Percentiles rank a stretch among this genome's conserved stretches.
Conservation (phyloP, 2,329 filamentous ascomycete species). For the Colletotrichum sp. region DNA sequence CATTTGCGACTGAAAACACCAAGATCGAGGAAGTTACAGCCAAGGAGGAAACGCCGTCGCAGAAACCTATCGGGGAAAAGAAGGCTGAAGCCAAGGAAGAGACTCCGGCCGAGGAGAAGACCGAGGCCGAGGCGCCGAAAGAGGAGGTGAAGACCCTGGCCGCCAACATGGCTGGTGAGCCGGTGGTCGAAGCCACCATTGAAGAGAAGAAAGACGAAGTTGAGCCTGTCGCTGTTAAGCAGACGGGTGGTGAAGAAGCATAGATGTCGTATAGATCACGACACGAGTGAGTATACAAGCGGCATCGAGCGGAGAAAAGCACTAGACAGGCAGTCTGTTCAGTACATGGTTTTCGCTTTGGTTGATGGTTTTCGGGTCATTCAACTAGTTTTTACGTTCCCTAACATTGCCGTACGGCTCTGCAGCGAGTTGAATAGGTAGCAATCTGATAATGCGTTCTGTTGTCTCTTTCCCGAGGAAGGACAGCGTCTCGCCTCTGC, state of each 20-base stretch:
- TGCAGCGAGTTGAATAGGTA: constrained; percentile 20
- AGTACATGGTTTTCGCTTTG: background rate
- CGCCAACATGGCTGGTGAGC: constrained; percentile 48
- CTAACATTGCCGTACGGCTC: constrained; percentile 10
- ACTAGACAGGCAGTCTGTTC: constrained; percentile 14
- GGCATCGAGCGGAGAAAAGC: constrained; percentile 10
- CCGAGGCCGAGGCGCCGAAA: background rate
- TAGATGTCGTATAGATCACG: background rate
- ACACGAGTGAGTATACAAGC: background rate
- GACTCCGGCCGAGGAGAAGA: background rate
- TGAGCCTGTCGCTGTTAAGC: constrained; percentile 39
- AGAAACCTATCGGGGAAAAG: background rate
- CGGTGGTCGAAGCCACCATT: constrained; percentile 43
- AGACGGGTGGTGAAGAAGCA: constrained; percentile 24
- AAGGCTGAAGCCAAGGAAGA: constrained; percentile 10
- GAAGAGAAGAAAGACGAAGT: constrained; percentile 38
- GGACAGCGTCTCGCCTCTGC: constrained; percentile 18
- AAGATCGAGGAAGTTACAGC: background rate
- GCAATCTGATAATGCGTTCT: constrained; percentile 21
- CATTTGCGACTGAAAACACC: background rate
- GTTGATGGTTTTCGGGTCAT: constrained; percentile 12
- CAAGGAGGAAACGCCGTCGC: background rate
- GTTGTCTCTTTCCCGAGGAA: constrained; percentile 21
- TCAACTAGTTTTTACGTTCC: constrained; percentile 13
- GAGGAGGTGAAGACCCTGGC: constrained; percentile 39